Evolutionary conservation across 2,329 filamentous ascomycete species (phyloP), one percentile per base, ranked within the genome.

Genomic region (Arthrobotrys conoides): DNA sequence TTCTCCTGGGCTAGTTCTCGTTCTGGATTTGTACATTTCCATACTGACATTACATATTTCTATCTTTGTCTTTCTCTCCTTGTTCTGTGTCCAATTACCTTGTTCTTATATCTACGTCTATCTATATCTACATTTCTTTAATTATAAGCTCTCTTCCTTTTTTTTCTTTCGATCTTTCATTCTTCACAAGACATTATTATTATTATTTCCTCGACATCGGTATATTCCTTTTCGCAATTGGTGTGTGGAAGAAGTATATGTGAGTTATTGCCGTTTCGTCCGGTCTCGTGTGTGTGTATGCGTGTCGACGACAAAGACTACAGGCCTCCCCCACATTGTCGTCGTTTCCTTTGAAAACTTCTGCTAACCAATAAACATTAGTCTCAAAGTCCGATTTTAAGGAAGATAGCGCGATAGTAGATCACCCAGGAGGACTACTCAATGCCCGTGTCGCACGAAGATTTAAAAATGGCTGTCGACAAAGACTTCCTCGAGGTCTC

Each of bases 401-500:
- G 16, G 12, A 3, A 51, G 30, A 59, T 22, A 38, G n/a, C 1
- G 24, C 16, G 2, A 20, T 12, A 46, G 2, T 46, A 46, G n/a
- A 46, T 46, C n/a, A 46, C 44, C n/a, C 16, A 46, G 18, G 44
- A 64, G 12, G 53, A 77, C 30, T 10, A 24, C n/a, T 0, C 27
- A 24, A 48, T 72, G 68, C 59, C 67, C 8, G 36, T 44, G 53
- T 77, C 67, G 27, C 68, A 77, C 61, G 59, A 71, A 57, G 66
- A 65, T 16, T 36, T 55, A 41, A 49, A 70, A 6, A 77, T 71
- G 73, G 22, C 41, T 16, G 68, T 68, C 22, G 59, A 14, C 16
- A 61, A 12, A 22, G 67, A 77, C 67, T 67, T 78, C 46, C 75
- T 78, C 36, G 68, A 72, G 30, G 69, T 78, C 38, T 14, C 67